Evolutionary conservation across 2,329 filamentous ascomycete species (phyloP), one percentile per base, ranked within the genome.

Genomic region (Pyrenophora graminea): DNA sequence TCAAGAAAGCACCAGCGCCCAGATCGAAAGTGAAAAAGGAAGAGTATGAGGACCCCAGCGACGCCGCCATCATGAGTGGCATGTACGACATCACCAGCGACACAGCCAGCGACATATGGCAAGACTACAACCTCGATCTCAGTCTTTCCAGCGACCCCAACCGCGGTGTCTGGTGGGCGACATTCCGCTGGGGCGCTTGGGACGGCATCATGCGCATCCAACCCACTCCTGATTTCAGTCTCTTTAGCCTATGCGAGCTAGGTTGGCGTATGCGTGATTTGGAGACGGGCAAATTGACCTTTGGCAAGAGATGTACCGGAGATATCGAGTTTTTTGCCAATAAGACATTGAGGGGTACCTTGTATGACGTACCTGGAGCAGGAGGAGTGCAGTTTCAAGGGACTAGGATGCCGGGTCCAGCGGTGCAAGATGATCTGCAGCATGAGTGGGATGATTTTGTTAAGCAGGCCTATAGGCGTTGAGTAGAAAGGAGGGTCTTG

Each of bases 111-210:
- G 36, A 34, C 10, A 32, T 10, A 5, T 50, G 49, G 27, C 9
- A 76, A 4, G 27, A 42, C 18, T 56, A 57, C 2, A 58, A 78
- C 8, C 65, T 75, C 34, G 63, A 79, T 13, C 76, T 75, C 2
- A 69, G 78, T 1, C 51, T 61, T 31, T 44, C 37, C 33, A 30
- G 10, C 2, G 53, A 63, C 25, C 3, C 39, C 27, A 6, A 37
- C 2, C 67, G 66, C 13, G 73, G 74, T 10, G 64, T 61, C 4
- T 71, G 81, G 6, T 82, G 80, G 79, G 79, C 76, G 0, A 62
- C 56, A 1, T 82, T 82, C 55, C 68, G 76, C 37, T 67, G 80
- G 4, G 76, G 75, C 0, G 47, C 74, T 6, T 68, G 78, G 32
- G 51, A 67, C 33, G 77, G 79, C 1, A 61, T 82, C 3, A 61